Evolutionary conservation across 495 filamentous ascomycete species (phyloP).

Genomic region (Lichenothelia convexa): DNA sequence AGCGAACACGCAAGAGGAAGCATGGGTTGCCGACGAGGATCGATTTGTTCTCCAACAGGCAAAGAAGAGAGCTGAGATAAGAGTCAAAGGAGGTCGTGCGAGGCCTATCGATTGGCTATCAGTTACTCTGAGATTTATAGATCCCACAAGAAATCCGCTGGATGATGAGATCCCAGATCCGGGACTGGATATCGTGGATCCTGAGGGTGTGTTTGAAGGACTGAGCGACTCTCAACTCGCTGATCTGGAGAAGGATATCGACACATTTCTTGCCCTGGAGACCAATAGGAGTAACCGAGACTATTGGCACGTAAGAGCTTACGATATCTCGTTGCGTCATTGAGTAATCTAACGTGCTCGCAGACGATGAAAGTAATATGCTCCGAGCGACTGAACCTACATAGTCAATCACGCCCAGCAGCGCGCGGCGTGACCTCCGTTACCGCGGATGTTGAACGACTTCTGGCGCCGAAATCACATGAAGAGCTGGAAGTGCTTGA

Average conservation of each 20-base stretch:
- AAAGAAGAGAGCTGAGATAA: constrained; percentile 94
- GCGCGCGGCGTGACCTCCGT: constrained; percentile 66
- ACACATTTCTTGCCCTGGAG: constrained; percentile 68
- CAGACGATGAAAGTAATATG: constrained; percentile 72
- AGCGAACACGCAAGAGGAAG: constrained; percentile 23
- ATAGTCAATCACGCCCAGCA: constrained; percentile 39
- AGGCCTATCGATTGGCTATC: constrained; percentile 93
- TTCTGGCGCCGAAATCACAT: constrained; percentile 71
- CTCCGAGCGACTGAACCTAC: constrained; percentile 51
- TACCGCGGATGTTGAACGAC: constrained; percentile 67
- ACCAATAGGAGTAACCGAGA: constrained; percentile 55
- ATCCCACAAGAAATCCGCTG: constrained; percentile 54
- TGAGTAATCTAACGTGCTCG: constrained; percentile 15
- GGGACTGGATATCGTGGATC: constrained; percentile 64
- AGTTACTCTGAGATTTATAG: constrained; percentile 73
- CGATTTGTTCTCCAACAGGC: constrained; percentile 91
- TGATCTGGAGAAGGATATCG: constrained; percentile 75
- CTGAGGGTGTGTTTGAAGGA: constrained; percentile 63
- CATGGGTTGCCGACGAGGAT: constrained; percentile 87
- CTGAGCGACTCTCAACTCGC: constrained; percentile 49
- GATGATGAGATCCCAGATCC: constrained; percentile 71
- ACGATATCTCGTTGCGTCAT: background rate
- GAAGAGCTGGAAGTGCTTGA: constrained; percentile 73
- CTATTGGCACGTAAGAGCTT: constrained; percentile 56
- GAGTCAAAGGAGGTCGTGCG: constrained; percentile 82